Percentiles rank a stretch among this genome's conserved stretches.
phyloP scores from a whole-genome alignment of 495 filamentous ascomycete species.

The Paragyromitra xinjiangensis region DNA sequence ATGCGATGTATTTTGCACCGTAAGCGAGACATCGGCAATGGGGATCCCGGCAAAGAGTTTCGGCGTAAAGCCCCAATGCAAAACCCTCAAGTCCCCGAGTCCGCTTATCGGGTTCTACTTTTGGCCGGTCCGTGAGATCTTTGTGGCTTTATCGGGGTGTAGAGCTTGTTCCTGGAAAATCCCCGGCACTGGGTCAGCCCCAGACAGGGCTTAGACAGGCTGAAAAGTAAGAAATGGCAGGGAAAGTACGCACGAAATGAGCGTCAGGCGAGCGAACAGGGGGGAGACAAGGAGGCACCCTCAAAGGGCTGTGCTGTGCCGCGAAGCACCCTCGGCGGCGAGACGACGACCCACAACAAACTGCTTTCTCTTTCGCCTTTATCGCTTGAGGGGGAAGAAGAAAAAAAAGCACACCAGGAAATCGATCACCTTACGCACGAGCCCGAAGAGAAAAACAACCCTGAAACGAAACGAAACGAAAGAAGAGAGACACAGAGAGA shows the following conservation, averaged over 20 bases:
- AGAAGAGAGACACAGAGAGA: not conserved
- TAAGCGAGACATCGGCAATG: constrained; percentile 17
- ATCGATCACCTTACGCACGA: constrained; percentile 42
- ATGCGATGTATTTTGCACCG: not conserved
- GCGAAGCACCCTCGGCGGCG: constrained; percentile 25
- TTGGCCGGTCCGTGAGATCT: constrained; percentile 21
- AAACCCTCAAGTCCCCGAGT: constrained; percentile 7
- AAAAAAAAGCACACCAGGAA: constrained; percentile 28
- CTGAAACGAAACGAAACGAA: constrained; percentile 29
- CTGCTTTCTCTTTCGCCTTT: constrained; percentile 30
- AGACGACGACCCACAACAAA: constrained; percentile 45
- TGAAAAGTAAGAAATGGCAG: not conserved
- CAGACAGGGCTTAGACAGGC: constrained; percentile 14
- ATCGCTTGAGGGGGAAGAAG: constrained; percentile 3
- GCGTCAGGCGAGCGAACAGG: constrained; percentile 36
- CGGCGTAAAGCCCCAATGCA: constrained; percentile 18
- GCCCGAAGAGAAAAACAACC: constrained; percentile 31
- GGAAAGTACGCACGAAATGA: constrained; percentile 10
- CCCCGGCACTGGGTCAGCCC: constrained; percentile 28
- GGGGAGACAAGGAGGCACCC: not conserved
- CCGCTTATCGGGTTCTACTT: constrained; percentile 27
- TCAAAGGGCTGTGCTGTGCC: constrained; percentile 39
- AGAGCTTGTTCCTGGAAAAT: constrained; percentile 26
- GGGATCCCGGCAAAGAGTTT: not conserved
- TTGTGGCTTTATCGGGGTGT: constrained; percentile 15